Base-by-base conservation (phyloP, 2,329 filamentous ascomycete species). In the Penicillium sp. region DNA sequence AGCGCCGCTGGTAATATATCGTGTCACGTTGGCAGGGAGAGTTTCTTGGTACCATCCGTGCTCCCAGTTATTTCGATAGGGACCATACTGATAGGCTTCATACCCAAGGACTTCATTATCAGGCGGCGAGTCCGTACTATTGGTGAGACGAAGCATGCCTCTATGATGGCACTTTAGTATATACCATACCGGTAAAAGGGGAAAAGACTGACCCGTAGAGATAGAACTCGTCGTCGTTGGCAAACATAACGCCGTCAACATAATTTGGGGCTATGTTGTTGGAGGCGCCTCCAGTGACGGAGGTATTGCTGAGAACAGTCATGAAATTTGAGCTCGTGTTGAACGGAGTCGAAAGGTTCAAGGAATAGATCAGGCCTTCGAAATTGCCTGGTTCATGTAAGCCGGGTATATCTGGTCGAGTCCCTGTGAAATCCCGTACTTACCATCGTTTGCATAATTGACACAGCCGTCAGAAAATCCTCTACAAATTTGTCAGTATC, bases 1-100 rank as follows among this genome's bases (percentile, higher is more conserved):
- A 1, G 79, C 86, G 15, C 86, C 86, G 55, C 79, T 82, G 0
- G 83, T 80, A 20, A 88, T 59, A 58, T 86, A 87, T 42, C 80
- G 75, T 18, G 79, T 87, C 4, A 86, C 63, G 6, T 60, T 66
- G 3, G 68, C 54, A 2, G 75, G 65, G 1, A 86, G 71, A 1
- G 63, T 58, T 0, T 61, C 62, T 7, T 68, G 57, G 3, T 69
- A 31, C 52, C 81, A 82, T 4, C 33, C 74, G 0, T 71, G 60
- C 3, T 1, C 54, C 54, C 64, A 9, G 9, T 43, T 38, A 29
- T 73, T 56, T 0, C 68, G 55, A 1, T 78, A 81, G 51, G 83
- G 81, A 46, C 76, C 67, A 54, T 78, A 81, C 2, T 67, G 55
- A 33, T 55, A 50, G 4, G 55, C 68, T 54, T 80, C 72, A 56